Evolutionary conservation across 306 rosid genomes (phyloP).

Genomic region (Clitoria ternatea): DNA sequence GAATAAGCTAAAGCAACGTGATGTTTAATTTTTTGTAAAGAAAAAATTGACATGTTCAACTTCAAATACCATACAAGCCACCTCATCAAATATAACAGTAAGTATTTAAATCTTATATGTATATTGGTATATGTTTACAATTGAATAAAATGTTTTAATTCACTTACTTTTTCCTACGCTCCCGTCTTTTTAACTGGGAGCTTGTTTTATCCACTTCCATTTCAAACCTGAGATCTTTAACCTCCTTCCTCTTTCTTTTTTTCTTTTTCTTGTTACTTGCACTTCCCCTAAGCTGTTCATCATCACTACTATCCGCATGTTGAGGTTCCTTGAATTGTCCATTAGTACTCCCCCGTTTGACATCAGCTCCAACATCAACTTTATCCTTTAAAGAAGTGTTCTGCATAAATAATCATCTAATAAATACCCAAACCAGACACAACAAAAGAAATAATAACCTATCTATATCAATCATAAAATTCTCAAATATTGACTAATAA

Average conservation of each 20-base stretch:
- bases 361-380: constrained; percentile 17
- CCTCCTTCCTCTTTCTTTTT: constrained; percentile 73
- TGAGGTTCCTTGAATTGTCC: constrained; percentile 29
- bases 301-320: constrained; percentile 20
- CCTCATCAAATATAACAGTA: background rate
- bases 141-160: too few relatives aligned
- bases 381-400: constrained; percentile 30
- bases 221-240: constrained; percentile 76
- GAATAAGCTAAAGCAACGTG: background rate
- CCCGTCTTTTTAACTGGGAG: constrained; percentile 44
- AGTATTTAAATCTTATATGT: background rate
- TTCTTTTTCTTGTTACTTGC: constrained; percentile 58
- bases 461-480: background rate
- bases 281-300: constrained; percentile 24
- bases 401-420: constrained; percentile 22
- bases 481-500: background rate
- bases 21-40: background rate
- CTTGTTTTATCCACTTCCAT: constrained; percentile 36
- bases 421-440: background rate
- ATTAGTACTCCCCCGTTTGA: constrained; percentile 24
- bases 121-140: background rate
- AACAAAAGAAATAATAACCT: constrained; percentile 1
- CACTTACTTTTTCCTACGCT: constrained; percentile 76
- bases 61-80: background rate
- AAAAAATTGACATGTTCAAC: background rate